Base-by-base conservation (phyloP, 2,329 filamentous ascomycete species). In the Aureobasidium mangrovei region DNA sequence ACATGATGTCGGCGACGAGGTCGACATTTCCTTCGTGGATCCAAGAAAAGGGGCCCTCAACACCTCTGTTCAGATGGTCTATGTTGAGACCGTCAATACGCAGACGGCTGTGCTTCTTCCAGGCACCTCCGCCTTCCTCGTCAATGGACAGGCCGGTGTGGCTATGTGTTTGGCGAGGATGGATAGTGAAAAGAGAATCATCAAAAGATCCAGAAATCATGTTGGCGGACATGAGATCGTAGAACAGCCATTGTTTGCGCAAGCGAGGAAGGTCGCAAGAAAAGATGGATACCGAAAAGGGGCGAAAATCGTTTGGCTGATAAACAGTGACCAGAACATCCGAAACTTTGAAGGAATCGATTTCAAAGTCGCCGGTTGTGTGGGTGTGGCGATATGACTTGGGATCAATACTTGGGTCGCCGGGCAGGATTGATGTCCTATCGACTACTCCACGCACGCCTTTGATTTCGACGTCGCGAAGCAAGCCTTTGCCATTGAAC, bases 11-110 rank as follows among this genome's bases (percentile, higher is more conserved):
- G 5, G 93, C 87, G 10, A 97, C 84, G 58, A 98, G 95, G 66
- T 98, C 93, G 39, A 98, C 90, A 59, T 93, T 95, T 33, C 93
- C 93, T 70, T 97, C 89, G 61, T 94, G 87, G 52, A 98, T 98
- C 93, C 93, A 98, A 3, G 89, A 91, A 68, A 98, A 96, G 0
- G 91, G 91, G 0, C 93, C 93, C 58, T 93, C 84, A 18, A 95
- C 89, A 27, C 91, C 91, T 40, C 90, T 83, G 66, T 98, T 98
- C 7, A 98, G 77, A 68, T 98, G 93, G 63, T 97, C 93, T 53
- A 98, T 96, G 66, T 86, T 95, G 7, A 98, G 77, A 0, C 86
- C 90, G 65, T 98, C 93, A 56, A 98, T 94, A 4, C 93, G 83
- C 56, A 97, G 82, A 27, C 93, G 82, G 65, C 85, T 95, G 61